Evolutionary conservation across 2,329 filamentous ascomycete species (phyloP), one percentile per base, ranked within the genome.

Genomic region (Pyricularia sp.): DNA sequence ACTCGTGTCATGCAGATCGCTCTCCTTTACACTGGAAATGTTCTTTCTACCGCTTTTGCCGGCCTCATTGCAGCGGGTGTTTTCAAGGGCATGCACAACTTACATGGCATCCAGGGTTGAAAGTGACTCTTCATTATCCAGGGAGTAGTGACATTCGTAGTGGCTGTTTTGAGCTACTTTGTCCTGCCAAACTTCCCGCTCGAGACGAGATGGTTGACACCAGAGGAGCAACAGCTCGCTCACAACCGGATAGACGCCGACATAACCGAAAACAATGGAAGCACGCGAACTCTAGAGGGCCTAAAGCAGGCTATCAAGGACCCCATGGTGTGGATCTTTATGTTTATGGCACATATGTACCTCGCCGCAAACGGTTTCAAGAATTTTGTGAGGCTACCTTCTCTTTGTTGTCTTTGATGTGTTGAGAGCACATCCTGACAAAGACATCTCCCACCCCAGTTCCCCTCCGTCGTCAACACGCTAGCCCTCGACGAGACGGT

Each of bases 111-210:
- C 2, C 78, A 81, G 2, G 87, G n/a, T n/a, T n/a, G n/a, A n/a
- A n/a, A n/a, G n/a, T n/a, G n/a, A n/a, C 88, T 91, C 0, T 91
- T 91, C 78, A 88, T 92, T 68, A 87, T 92, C 50, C 89, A 92
- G 76, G 90, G 90, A 25, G 80, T 83, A 20, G 82, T 90, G 69
- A 92, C 90, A 1, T 79, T 92, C 30, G 80, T 79, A 6, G 81
- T 92, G 33, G 89, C 90, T 17, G 75, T 87, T 6, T 73, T 76
- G 0, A 82, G 87, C 1, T 84, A 83, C 74, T 87, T 86, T 72
- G 78, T 92, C 33, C 79, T 93, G 17, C 90, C 90, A 0, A 86
- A 92, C 74, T 90, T 91, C 71, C 90, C 90, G 2, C 69, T 73
- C 2, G 70, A 73, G 64, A 55, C 33, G 4, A 69, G 3, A 17